Evolutionary conservation across 306 rosid genomes (phyloP).

Genomic region (Hippophae gyantsensis): DNA sequence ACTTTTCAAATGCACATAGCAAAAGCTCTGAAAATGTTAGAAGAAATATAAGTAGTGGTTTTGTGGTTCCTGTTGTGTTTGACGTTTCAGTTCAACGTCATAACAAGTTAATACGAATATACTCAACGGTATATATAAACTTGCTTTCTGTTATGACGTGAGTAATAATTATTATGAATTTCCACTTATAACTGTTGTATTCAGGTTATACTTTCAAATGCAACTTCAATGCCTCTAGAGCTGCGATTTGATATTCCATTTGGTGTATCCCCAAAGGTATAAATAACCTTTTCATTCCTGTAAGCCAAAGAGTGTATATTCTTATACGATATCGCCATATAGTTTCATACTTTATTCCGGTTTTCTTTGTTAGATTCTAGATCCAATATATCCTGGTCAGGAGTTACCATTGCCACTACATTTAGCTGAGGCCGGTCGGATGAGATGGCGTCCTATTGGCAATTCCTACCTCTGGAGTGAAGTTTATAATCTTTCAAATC

Average conservation of each 20-base stretch:
- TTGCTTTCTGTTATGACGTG: constrained; percentile 8
- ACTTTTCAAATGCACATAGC: constrained; percentile 48
- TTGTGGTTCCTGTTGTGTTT: constrained; percentile 77
- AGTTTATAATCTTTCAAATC: constrained; percentile 68
- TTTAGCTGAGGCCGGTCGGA: constrained; percentile 87
- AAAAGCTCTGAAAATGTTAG: constrained; percentile 27
- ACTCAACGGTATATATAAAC: constrained; percentile 70
- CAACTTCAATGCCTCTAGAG: constrained; percentile 67
- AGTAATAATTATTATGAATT: constrained; percentile 7
- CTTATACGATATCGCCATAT: too few relatives aligned
- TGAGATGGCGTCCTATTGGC: constrained; percentile 92
- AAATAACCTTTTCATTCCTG: background rate
- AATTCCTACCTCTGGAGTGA: constrained; percentile 89
- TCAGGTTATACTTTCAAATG: constrained; percentile 83
- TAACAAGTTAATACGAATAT: constrained; percentile 75
- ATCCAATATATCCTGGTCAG: constrained; percentile 81
- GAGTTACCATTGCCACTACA: constrained; percentile 88
- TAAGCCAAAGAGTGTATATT: background rate
- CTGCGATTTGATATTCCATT: constrained; percentile 95
- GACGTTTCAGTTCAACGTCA: constrained; percentile 81
- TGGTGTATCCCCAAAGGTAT: constrained; percentile 83
- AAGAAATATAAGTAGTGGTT: constrained; percentile 32
- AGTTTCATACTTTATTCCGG: too few relatives aligned
- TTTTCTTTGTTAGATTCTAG: constrained; percentile 30
- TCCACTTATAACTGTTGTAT: constrained; percentile 20